Evolutionary conservation across 345 rosid species (phyloP), one percentile per base, ranked within the genome.

Genomic region (Isatis tinctoria): DNA sequence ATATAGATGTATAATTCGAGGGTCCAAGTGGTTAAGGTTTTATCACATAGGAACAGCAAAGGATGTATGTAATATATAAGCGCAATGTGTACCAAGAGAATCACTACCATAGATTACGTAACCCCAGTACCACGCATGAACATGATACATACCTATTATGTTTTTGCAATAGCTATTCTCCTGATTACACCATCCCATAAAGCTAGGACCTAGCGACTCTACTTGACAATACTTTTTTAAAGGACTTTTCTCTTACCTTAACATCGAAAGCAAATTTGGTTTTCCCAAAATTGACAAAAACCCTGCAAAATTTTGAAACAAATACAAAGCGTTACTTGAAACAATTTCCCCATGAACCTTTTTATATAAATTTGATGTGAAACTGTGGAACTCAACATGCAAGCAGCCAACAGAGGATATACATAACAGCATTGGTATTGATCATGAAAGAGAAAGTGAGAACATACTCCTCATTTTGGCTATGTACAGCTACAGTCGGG

Each of bases 401-500:
- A 69, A 59, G 59, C 47, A 76, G 12, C 22, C 37, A 57, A 48
- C 37, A 49, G 18, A 60, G 49, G 37, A 56, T 62, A 65, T 47
- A 36, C 53, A 26, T 54, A 35, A 28, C 17, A 64, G 9, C 0
- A 61, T 32, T 2, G 18, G 61, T 36, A 58, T 44, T 54, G 35
- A 66, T 27, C 69, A 32, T 27, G 60, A 57, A 58, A 72, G 69
- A 16, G 53, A 70, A 63, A 76, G 60, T 33, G 41, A 68, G 51
- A 49, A 78, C 97, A 73, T 92, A 95, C 98, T 95, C 99, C 82
- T 95, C 97, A 60, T 90, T 86, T 82, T 81, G 98, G 85, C 98
- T 95, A 78, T 95, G 94, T 80, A 95, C 97, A 77, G 94, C 87
- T 84, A 90, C 74, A 7, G 99, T 95, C 47, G 99, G 99, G 78